Percentiles rank a stretch among this genome's conserved stretches.
Conservation (phyloP, 2,329 filamentous ascomycete species). For the Aspergillus proliferans region DNA sequence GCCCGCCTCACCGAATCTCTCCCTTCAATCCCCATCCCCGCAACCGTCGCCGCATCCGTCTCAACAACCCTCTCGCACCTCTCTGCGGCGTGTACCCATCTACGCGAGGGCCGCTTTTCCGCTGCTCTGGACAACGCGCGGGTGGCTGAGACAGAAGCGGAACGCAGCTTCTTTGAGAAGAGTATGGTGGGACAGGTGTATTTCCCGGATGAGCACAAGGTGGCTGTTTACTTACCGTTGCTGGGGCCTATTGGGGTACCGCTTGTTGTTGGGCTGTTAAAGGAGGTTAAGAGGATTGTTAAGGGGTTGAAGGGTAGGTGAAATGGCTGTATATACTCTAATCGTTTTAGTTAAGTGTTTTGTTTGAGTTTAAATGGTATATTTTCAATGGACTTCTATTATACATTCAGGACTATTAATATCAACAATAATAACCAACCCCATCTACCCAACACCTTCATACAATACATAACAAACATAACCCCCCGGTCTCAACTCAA, state of each 20-base stretch:
- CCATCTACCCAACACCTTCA: too few relatives aligned
- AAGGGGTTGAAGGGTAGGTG: constrained; percentile 24
- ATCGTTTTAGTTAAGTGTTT: not conserved
- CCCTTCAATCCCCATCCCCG: constrained; percentile 84
- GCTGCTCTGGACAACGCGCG: constrained; percentile 71
- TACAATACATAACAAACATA: too few relatives aligned
- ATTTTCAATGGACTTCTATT: too few relatives aligned
- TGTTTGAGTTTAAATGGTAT: too few relatives aligned
- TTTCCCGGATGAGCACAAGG: constrained; percentile 96
- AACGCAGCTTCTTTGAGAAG: constrained; percentile 95
- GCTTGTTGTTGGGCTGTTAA: constrained; percentile 72
- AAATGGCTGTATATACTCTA: not conserved
- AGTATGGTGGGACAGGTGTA: constrained; percentile 99
- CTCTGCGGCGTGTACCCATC: constrained; percentile 64
- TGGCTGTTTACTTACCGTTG: constrained; percentile 89
- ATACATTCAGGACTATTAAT: too few relatives aligned
- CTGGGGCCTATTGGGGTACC: constrained; percentile 88
- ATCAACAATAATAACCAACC: too few relatives aligned
- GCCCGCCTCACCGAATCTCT: constrained; percentile 78
- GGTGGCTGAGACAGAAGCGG: constrained; percentile 79
- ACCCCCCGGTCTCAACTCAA: not conserved
- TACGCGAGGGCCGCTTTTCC: constrained; percentile 57
- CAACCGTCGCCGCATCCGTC: constrained; percentile 78
- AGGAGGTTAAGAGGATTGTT: constrained; percentile 62
- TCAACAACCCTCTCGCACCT: constrained; percentile 72